phyloP scores from a whole-genome alignment of 2,329 filamentous ascomycete genomes.

The Aspergillus ochraceoroseus region DNA sequence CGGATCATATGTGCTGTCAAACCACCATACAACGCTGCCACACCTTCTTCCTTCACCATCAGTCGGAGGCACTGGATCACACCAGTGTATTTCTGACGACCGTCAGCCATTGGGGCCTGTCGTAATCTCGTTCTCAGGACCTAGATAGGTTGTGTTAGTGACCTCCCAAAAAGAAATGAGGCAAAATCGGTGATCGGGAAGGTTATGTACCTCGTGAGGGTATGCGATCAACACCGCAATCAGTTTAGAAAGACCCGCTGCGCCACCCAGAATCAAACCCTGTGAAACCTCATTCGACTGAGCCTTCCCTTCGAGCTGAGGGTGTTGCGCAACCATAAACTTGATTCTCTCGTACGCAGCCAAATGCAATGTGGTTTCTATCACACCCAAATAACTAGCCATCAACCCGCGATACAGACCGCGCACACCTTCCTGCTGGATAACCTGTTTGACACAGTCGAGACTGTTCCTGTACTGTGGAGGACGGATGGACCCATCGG shows the following conservation, averaged over 20 bases:
- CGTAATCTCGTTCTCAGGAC: constrained; percentile 36
- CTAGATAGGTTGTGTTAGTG: constrained; percentile 17
- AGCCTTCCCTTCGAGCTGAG: constrained; percentile 12
- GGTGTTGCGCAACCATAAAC: constrained; percentile 19
- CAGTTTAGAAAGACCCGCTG: constrained; percentile 34
- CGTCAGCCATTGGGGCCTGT: constrained; percentile 35
- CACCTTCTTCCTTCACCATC: constrained; percentile 35
- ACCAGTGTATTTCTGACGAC: constrained; percentile 35
- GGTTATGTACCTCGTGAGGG: constrained; percentile 32
- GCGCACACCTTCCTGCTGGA: constrained; percentile 73
- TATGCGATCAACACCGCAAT: constrained; percentile 33
- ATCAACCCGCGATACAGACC: constrained; percentile 87
- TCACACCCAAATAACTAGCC: constrained; percentile 53
- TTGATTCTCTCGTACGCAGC: constrained; percentile 38
- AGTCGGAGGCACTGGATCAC: constrained; percentile 34
- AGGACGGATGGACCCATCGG: constrained; percentile 18
- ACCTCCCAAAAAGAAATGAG: background rate
- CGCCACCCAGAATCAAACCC: constrained; percentile 27
- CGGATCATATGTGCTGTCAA: constrained; percentile 36
- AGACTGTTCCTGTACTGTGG: constrained; percentile 57
- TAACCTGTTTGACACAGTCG: constrained; percentile 65
- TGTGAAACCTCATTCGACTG: constrained; percentile 17
- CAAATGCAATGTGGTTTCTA: constrained; percentile 37
- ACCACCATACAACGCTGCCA: constrained; percentile 36
- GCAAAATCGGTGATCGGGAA: background rate